phyloP scores from a whole-genome alignment of 129 eudicot species.

The Artemisia tridentata region DNA sequence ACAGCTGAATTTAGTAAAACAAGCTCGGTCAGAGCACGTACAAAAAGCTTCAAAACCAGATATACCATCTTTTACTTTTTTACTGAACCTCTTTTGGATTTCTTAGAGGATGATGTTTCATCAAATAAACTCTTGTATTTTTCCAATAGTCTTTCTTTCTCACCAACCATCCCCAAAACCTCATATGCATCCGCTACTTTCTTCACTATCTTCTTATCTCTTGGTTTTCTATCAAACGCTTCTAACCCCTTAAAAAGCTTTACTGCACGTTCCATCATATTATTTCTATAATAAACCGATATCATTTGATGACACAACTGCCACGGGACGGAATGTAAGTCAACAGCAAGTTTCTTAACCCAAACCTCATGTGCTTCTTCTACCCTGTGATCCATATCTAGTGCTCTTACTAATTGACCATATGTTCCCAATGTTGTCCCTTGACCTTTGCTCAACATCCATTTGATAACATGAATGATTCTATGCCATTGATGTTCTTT shows the following conservation, averaged over 20 bases:
- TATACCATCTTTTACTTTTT: neutral
- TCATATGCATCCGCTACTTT: conserved; percentile 82
- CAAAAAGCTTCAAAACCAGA: no score
- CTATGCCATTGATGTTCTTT: conserved; percentile 75
- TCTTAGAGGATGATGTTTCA: conserved; percentile 34
- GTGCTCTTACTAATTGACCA: conserved; percentile 62
- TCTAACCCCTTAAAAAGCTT: conserved; percentile 66
- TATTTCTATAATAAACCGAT: conserved; percentile 56
- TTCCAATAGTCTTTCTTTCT: conserved; percentile 63
- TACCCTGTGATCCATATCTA: conserved; percentile 66
- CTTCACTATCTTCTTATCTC: conserved; percentile 63
- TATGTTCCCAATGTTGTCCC: conserved; percentile 77
- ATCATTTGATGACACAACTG: conserved; percentile 63
- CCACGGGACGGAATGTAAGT: conserved; percentile 80
- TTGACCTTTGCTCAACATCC: conserved; percentile 91
- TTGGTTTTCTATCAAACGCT: conserved; percentile 64
- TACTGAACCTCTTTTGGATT: conserved; percentile 10
- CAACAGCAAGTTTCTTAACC: conserved; percentile 58
- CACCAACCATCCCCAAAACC: conserved; percentile 52
- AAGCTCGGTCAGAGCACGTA: no score
- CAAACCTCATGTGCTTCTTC: conserved; percentile 75
- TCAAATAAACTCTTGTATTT: conserved; percentile 57
- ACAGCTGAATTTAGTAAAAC: no score
- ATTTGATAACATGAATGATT: conserved; percentile 71
- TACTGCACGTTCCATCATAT: conserved; percentile 60